A percentile compares a stretch with the other conserved stretches of the same genome.
These are phyloP conservation scores for Gleditsia sinensis DNA, from an alignment of 306 rosid genomes.

Conservation along the genomic window DNA sequence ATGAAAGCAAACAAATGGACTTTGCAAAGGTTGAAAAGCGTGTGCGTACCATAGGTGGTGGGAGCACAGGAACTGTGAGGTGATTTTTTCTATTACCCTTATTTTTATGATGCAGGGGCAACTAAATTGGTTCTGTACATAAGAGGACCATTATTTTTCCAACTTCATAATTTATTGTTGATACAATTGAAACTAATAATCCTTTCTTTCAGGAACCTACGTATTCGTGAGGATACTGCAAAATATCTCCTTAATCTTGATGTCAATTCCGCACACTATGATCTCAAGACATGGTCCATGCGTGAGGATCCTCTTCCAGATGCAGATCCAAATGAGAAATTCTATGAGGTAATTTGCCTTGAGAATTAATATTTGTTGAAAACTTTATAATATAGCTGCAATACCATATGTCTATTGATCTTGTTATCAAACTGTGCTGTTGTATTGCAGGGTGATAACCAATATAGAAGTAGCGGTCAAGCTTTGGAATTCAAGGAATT, in stretches of 20 bases:
- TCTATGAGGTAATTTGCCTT: not conserved
- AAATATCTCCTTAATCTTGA: constrained; percentile 67
- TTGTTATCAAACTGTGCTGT: not conserved
- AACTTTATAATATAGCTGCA: not conserved
- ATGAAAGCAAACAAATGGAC: constrained; percentile 77
- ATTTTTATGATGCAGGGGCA: constrained; percentile 7
- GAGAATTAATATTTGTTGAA: not conserved
- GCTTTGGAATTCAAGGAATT: constrained; percentile 66
- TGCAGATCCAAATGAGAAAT: constrained; percentile 19
- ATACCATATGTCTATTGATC: not conserved
- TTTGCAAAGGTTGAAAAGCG: constrained; percentile 83
- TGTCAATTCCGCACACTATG: constrained; percentile 59
- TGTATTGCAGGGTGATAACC: constrained; percentile 38
- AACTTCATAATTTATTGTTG: not conserved
- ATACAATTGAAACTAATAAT: not conserved
- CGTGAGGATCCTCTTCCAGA: constrained; percentile 26
- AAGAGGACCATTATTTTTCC: not conserved
- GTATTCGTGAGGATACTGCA: constrained; percentile 65
- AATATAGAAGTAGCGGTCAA: constrained; percentile 48
- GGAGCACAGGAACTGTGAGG: constrained; percentile 79
- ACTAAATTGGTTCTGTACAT: not conserved
- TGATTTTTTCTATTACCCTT: not conserved
- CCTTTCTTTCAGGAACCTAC: constrained; percentile 50
- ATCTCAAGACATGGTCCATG: constrained; percentile 45
- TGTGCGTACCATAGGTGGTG: constrained; percentile 77